Conservation (phyloP, 2,329 filamentous ascomycete genomes). For the Ophioceras dolichostomum region DNA sequence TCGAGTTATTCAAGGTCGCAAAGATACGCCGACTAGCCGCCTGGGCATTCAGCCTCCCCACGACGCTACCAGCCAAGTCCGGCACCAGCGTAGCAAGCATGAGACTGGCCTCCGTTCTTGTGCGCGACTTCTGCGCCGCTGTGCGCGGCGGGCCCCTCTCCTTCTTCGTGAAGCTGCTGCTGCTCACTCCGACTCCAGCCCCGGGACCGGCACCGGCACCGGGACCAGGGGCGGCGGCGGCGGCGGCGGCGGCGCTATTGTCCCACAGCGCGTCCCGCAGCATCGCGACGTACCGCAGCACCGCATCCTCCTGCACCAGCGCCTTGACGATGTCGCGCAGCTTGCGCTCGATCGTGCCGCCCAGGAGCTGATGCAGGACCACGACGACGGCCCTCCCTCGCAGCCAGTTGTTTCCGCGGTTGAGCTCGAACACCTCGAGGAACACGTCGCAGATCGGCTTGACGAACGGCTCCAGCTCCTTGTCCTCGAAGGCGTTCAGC, state of each 20-base stretch:
- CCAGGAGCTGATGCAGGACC: conserved; percentile 87
- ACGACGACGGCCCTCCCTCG: conserved; percentile 91
- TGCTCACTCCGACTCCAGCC: no score
- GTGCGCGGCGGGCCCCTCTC: conserved; percentile 45
- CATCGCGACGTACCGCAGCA: conserved; percentile 63
- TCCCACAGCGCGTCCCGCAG: conserved; percentile 78
- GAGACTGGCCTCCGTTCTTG: conserved; percentile 73
- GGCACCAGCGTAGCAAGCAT: conserved; percentile 85
- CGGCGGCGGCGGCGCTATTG: no score
- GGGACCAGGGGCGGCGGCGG: no score
- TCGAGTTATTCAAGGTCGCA: conserved; percentile 80
- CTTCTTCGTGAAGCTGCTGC: no score
- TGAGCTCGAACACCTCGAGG: conserved; percentile 87
- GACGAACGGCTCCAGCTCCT: conserved; percentile 86
- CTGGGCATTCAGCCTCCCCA: conserved; percentile 83
- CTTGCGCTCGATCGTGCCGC: conserved; percentile 91
- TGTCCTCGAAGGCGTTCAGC: conserved; percentile 82
- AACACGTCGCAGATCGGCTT: conserved; percentile 98
- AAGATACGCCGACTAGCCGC: conserved; percentile 80
- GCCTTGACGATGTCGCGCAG: conserved; percentile 72
- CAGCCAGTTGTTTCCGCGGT: conserved; percentile 93
- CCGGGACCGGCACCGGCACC: no score
- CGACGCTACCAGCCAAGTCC: conserved; percentile 84
- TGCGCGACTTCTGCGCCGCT: conserved; percentile 61
- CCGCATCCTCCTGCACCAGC: conserved; percentile 63